A percentile compares a stretch with the other conserved stretches of the same genome.
These are phyloP conservation scores for Fusarium acutatum DNA, from an alignment of 2,329 filamentous ascomycete species.

Conservation along the genomic window DNA sequence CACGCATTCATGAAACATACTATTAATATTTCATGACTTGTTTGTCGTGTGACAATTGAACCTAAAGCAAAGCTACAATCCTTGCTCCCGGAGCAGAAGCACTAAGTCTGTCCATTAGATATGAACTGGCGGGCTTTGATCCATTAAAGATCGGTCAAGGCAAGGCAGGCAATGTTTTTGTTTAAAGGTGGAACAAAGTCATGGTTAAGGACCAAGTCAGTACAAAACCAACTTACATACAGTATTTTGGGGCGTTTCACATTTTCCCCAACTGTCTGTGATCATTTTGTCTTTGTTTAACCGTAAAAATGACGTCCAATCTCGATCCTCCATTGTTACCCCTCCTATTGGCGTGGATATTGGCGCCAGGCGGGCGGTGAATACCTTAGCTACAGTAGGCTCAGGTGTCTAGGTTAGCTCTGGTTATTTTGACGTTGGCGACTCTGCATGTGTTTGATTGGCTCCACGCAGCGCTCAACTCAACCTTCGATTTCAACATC, in stretches of 20 bases:
- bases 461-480: slow-evolving; percentile 33
- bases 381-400: slow-evolving; percentile 5
- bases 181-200: slow-evolving; percentile 11
- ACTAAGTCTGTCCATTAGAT: neutral
- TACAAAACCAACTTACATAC: neutral
- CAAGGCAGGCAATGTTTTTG: neutral
- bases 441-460: slow-evolving; percentile 38
- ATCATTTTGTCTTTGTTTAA: neutral
- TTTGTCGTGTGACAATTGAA: neutral
- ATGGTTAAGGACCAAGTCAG: neutral
- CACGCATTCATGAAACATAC: neutral
- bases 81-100: slow-evolving; percentile 14
- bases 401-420: slow-evolving; percentile 28
- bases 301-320: slow-evolving; percentile 9
- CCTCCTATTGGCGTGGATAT: slow-evolving; percentile 30
- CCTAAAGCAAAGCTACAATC: slow-evolving; percentile 14
- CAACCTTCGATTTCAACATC: slow-evolving; percentile 33
- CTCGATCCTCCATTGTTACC: slow-evolving; percentile 23
- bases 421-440: slow-evolving; percentile 33
- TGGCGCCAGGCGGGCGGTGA: slow-evolving; percentile 38
- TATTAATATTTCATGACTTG: neutral
- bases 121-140: neutral
- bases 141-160: slow-evolving; percentile 1
- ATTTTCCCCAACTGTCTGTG: neutral
- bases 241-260: neutral